Conservation (phyloP, 1,139 yeast species). For the Geotrichum cucujoidarum region DNA sequence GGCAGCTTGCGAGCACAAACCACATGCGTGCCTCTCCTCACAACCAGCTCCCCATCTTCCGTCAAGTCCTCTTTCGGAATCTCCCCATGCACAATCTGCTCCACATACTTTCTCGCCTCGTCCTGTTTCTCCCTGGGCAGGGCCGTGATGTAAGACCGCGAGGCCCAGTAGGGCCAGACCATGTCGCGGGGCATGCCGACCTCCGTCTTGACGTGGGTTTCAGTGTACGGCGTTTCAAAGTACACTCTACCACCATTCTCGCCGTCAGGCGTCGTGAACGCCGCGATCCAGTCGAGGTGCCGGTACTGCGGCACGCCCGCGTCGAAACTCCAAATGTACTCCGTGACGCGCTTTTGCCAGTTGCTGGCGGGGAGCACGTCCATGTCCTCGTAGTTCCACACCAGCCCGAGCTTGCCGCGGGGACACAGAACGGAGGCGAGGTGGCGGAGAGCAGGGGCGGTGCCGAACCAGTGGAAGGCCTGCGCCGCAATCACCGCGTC, state of each 20-base stretch:
- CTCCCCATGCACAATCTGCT: slow-evolving; percentile 27
- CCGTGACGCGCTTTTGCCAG: slow-evolving; percentile 37
- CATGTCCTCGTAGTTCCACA: slow-evolving; percentile 57
- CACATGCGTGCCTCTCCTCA: slow-evolving; percentile 13
- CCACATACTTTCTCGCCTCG: slow-evolving; percentile 36
- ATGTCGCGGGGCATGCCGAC: slow-evolving; percentile 24
- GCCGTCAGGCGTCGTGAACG: slow-evolving; percentile 30
- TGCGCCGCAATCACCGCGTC: slow-evolving; percentile 60
- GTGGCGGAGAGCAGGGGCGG: slow-evolving; percentile 47
- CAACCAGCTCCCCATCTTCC: slow-evolving; percentile 8
- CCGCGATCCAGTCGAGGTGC: slow-evolving; percentile 46
- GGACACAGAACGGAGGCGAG: slow-evolving; percentile 53
- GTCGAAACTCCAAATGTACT: slow-evolving; percentile 36
- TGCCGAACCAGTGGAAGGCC: slow-evolving; percentile 68
- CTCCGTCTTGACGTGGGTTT: slow-evolving; percentile 35
- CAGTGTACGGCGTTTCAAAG: slow-evolving; percentile 38
- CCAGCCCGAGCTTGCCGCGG: slow-evolving; percentile 46
- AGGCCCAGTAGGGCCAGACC: slow-evolving; percentile 52
- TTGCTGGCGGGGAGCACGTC: slow-evolving; percentile 26
- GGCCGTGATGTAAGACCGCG: slow-evolving; percentile 54
- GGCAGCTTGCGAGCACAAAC: slow-evolving; percentile 12
- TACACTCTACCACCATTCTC: slow-evolving; percentile 22
- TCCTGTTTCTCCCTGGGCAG: slow-evolving; percentile 41
- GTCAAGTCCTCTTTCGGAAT: slow-evolving; percentile 10
- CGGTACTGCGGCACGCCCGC: slow-evolving; percentile 56